A percentile compares a stretch with the other conserved stretches of the same genome.
Evolutionary conservation across 2,329 filamentous ascomycete species (phyloP).

Genomic region (Plenodomus lindquistii): DNA sequence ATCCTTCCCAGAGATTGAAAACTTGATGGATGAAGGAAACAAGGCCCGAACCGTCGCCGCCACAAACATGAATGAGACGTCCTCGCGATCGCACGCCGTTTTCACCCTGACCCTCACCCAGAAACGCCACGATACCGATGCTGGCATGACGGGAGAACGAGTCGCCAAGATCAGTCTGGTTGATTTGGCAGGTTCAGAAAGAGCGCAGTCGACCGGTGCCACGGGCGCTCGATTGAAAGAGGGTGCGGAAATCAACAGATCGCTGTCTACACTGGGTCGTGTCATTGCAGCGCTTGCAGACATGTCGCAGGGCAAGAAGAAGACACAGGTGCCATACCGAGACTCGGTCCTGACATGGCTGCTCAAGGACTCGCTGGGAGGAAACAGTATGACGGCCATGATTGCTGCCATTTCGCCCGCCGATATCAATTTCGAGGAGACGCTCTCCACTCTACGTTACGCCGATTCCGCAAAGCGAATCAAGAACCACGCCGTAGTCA

Average conservation of each 20-base stretch:
- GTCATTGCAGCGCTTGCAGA: slow-evolving; percentile 97
- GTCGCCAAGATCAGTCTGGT: slow-evolving; percentile 98
- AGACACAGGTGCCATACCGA: slow-evolving; percentile 86
- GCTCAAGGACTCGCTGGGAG: slow-evolving; percentile 92
- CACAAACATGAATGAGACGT: slow-evolving; percentile 99
- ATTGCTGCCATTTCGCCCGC: slow-evolving; percentile 98
- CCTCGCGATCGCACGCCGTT: slow-evolving; percentile 95
- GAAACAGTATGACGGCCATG: slow-evolving; percentile 99
- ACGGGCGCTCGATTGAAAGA: slow-evolving; percentile 95
- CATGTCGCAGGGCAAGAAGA: slow-evolving; percentile 80
- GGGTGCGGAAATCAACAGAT: slow-evolving; percentile 97
- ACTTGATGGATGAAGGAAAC: slow-evolving; percentile 99
- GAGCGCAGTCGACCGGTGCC: slow-evolving; percentile 95
- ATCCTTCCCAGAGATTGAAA: slow-evolving; percentile 93
- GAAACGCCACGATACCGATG: slow-evolving; percentile 87
- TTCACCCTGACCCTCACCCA: slow-evolving; percentile 96
- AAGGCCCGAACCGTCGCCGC: slow-evolving; percentile 97
- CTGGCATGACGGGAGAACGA: slow-evolving; percentile 96
- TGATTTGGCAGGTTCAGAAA: slow-evolving; percentile 94
- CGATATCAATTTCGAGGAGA: slow-evolving; percentile 99
- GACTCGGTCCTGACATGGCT: slow-evolving; percentile 97
- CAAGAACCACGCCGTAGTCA: slow-evolving; percentile 99
- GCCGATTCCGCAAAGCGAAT: slow-evolving; percentile 98
- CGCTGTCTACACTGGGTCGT: slow-evolving; percentile 91
- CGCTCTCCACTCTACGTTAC: slow-evolving; percentile 90